Evolutionary conservation across 2,329 filamentous ascomycete species (phyloP).

Genomic region (Coniochaeta pulveracea): DNA sequence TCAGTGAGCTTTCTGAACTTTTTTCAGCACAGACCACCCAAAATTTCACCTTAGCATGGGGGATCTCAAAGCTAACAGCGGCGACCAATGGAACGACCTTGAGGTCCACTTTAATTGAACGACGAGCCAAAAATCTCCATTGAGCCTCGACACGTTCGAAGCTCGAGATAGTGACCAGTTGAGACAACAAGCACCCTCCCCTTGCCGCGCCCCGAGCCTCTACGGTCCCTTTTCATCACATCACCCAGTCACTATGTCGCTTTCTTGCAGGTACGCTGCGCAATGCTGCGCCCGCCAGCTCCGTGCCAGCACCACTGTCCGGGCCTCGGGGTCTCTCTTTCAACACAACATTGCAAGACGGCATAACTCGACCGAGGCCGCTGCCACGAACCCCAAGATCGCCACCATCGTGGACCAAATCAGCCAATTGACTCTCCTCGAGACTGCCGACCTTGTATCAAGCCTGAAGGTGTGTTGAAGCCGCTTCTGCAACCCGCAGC

Average conservation of each 20-base stretch:
- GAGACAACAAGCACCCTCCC: background rate
- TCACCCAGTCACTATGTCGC: constrained; percentile 35
- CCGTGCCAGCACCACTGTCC: constrained; percentile 34
- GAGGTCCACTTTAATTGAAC: constrained; percentile 1
- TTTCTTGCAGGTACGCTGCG: constrained; percentile 51
- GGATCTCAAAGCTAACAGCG: background rate
- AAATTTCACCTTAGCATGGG: constrained; percentile 1
- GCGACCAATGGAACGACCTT: constrained; percentile 2
- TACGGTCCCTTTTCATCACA: constrained; percentile 2
- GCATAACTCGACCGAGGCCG: constrained; percentile 78
- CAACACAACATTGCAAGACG: constrained; percentile 51
- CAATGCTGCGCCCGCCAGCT: constrained; percentile 54
- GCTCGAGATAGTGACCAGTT: background rate
- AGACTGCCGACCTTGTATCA: constrained; percentile 92
- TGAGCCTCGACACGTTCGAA: constrained; percentile 4
- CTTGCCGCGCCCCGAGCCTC: background rate
- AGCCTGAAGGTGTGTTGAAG: constrained; percentile 68
- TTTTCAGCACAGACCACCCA: constrained; percentile 4
- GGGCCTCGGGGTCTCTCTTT: constrained; percentile 31
- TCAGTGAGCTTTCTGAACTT: background rate
- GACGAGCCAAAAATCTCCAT: constrained; percentile 6
- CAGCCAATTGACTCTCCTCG: constrained; percentile 91
- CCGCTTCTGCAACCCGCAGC: background rate
- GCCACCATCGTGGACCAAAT: constrained; percentile 94
- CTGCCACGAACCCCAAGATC: constrained; percentile 76